Evolutionary conservation across 805 yeast genomes (phyloP), one percentile per base, ranked within the genome.

Genomic region (Teunomyces barrocoloradensis): DNA sequence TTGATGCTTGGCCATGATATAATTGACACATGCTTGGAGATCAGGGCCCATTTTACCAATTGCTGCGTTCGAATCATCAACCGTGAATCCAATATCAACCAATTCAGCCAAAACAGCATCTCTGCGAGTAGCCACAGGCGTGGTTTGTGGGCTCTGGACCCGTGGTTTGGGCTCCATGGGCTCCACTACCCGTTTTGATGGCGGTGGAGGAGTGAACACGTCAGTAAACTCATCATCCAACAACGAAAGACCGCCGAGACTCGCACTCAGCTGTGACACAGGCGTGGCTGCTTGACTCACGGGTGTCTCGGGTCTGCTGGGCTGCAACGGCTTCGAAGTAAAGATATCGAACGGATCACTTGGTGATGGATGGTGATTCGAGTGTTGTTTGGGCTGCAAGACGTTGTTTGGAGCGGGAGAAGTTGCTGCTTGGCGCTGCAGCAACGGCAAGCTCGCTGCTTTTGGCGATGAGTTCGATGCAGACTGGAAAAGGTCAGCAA

Each of bases 21-120:
- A 78, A 43, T 81, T 80, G 17, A 87, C 85, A 27, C 95, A 90
- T 20, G 70, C 75, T 48, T 84, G 79, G 6, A 87, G 69, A 53
- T 85, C 80, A 5, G 74, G 60, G 0, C 90, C 88, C 0, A 84
- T 79, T 40, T 71, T 65, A 6, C 65, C 74, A 32, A 89, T 70
- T 0, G 95, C 95, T 2, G 67, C 65, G 21, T 73, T 75, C 4
- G 94, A 82, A 44, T 74, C 78, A 1, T 80, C 82, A 0, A 78
- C 68, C 1, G 84, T 64, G 57, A 89, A 89, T 2, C 96, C 96
- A 81, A 89, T 89, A 49, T 88, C 94, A 2, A 87, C 65, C 37
- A 88, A 69, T 54, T 82, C 87, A 0, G 92, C 92, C 13, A 87
- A 59, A 1, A 81, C 73, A 36, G 67, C 68, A 53, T 82, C 87